Percentiles rank a stretch among this genome's conserved stretches.
These are phyloP conservation scores for Papiliotrema flavescens DNA, from an alignment of 1,284 basidiomycete species.

Conservation along the genomic window DNA sequence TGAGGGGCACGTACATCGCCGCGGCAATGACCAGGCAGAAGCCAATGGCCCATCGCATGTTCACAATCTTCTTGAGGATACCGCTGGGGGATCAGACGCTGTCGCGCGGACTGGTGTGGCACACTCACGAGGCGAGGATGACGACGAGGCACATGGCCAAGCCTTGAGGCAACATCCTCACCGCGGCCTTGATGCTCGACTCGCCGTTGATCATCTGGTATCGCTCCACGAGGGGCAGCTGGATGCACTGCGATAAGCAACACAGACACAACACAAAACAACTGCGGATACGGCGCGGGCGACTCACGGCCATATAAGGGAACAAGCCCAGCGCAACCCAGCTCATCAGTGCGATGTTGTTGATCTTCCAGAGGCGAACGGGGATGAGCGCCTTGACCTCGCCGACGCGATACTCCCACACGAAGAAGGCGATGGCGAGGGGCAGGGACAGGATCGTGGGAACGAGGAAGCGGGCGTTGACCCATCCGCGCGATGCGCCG, in stretches of 20 bases:
- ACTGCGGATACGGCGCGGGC: neutral
- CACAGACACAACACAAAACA: too few species aligned
- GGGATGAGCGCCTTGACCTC: conserved; percentile 32
- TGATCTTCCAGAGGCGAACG: conserved; percentile 30
- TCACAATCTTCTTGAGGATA: neutral
- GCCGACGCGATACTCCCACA: conserved; percentile 26
- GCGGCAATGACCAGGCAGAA: conserved; percentile 1
- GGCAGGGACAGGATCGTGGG: conserved; percentile 11
- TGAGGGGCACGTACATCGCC: conserved; percentile 7
- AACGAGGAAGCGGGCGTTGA: conserved; percentile 11
- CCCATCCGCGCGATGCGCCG: conserved; percentile 17
- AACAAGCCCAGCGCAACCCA: conserved; percentile 18
- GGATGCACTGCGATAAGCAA: conserved; percentile 3
- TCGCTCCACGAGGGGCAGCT: conserved; percentile 20
- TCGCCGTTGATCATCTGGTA: conserved; percentile 16
- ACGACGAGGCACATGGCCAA: conserved; percentile 16
- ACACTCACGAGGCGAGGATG: conserved; percentile 19
- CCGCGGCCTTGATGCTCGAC: conserved; percentile 18
- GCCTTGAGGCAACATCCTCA: conserved; percentile 25
- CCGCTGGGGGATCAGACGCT: neutral
- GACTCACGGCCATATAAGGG: too few species aligned
- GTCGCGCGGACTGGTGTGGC: too few species aligned
- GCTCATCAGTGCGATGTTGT: conserved; percentile 31
- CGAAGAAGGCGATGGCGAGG: conserved; percentile 17
- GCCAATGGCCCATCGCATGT: conserved; percentile 1